These are phyloP conservation scores for Fusarium sambucinum DNA, from an alignment of 2,329 filamentous ascomycete species.

Conservation along the genomic window DNA sequence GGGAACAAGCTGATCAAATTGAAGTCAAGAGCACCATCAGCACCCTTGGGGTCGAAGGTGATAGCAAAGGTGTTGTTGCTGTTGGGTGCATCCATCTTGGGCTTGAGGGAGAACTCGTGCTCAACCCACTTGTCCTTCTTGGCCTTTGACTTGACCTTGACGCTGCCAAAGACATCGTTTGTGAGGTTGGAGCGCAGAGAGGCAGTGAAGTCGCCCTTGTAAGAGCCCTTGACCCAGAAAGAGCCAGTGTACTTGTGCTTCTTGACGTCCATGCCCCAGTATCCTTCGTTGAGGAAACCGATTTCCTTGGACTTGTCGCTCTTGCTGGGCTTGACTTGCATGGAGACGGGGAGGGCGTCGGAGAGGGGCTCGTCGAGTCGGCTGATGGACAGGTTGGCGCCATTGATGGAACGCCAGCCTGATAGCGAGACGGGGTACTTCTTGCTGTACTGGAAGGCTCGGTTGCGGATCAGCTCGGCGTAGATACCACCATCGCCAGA, in stretches of 20 bases:
- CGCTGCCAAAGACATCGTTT: slow-evolving; percentile 59
- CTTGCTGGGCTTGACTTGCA: slow-evolving; percentile 57
- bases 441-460: slow-evolving; percentile 72
- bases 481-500: slow-evolving; percentile 80
- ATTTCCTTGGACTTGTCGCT: slow-evolving; percentile 49
- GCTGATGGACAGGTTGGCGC: slow-evolving; percentile 60
- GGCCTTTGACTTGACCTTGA: slow-evolving; percentile 60
- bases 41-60: slow-evolving; percentile 61
- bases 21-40: slow-evolving; percentile 63
- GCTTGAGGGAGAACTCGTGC: slow-evolving; percentile 61
- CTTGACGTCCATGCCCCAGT: slow-evolving; percentile 68
- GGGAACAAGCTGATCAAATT: slow-evolving; percentile 71
- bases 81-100: slow-evolving; percentile 61
- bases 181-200: slow-evolving; percentile 60
- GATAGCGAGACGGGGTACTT: slow-evolving; percentile 58
- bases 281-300: slow-evolving; percentile 66
- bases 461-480: slow-evolving; percentile 76
- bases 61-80: slow-evolving; percentile 69
- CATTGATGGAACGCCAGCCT: slow-evolving; percentile 60
- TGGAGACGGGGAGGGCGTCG: slow-evolving; percentile 62
- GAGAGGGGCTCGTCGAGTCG: slow-evolving; percentile 63
- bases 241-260: slow-evolving; percentile 62
- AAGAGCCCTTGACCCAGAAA: slow-evolving; percentile 65
- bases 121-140: slow-evolving; percentile 62
- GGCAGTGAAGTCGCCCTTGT: slow-evolving; percentile 61